phyloP scores from a whole-genome alignment of 2,329 filamentous ascomycete species.

The Neonectria coccinea region DNA sequence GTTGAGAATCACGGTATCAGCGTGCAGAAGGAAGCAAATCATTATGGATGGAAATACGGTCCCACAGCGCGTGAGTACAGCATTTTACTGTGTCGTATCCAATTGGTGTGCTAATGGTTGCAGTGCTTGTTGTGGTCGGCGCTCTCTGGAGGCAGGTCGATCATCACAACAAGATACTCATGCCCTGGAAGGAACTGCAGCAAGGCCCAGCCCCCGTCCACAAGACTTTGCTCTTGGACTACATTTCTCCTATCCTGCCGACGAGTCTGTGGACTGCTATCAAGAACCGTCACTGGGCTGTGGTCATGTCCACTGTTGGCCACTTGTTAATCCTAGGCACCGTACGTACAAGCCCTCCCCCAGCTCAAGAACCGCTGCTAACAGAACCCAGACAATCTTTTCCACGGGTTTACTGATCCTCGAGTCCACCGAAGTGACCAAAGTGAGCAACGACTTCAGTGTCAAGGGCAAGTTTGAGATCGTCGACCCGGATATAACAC shows the following conservation, averaged over 20 bases:
- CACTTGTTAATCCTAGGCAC: conserved; percentile 46
- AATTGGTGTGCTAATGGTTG: conserved; percentile 7
- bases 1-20: conserved; percentile 35
- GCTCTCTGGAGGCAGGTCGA: conserved; percentile 50
- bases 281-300: conserved; percentile 42
- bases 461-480: conserved; percentile 33
- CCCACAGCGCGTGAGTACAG: conserved; percentile 39
- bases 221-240: conserved; percentile 47
- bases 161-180: conserved; percentile 42
- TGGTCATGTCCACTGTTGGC: conserved; percentile 39
- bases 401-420: conserved; percentile 48
- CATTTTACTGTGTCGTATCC: not conserved
- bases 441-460: conserved; percentile 31
- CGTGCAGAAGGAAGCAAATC: conserved; percentile 34
- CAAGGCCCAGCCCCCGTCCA: conserved; percentile 29
- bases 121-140: conserved; percentile 43
- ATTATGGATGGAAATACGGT: conserved; percentile 42
- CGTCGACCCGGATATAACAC: conserved; percentile 20
- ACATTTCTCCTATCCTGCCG: conserved; percentile 44
- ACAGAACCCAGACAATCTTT: conserved; percentile 38
- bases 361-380: not conserved
- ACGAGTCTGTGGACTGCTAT: conserved; percentile 40
- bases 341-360: conserved; percentile 26
- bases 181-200: conserved; percentile 46
- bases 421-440: conserved; percentile 42